Percentiles rank a stretch among this genome's conserved stretches.
These are phyloP conservation scores for Colletotrichum tropicicola DNA, from an alignment of 2,329 filamentous ascomycete species.

Conservation along the genomic window DNA sequence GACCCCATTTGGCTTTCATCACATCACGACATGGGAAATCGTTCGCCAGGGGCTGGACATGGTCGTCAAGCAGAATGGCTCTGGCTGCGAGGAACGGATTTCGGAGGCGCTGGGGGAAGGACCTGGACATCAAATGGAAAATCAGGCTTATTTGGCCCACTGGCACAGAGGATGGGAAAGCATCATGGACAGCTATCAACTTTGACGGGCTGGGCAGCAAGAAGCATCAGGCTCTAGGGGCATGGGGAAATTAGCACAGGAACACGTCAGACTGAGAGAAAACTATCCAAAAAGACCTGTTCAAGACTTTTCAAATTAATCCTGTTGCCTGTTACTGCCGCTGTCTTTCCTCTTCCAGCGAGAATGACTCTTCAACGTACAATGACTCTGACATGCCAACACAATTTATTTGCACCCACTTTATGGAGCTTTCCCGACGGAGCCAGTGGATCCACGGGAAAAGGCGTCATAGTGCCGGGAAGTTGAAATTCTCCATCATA, in stretches of 20 bases:
- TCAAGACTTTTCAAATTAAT: not conserved
- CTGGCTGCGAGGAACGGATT: not conserved
- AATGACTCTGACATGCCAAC: conserved; percentile 21
- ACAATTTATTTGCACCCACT: not conserved
- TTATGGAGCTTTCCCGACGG: conserved; percentile 15
- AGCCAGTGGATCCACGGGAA: conserved; percentile 19
- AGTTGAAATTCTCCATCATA: conserved; percentile 9
- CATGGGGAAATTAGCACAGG: no score
- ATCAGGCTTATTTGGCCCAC: not conserved
- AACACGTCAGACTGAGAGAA: no score
- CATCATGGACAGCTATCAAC: no score
- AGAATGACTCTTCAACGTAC: conserved; percentile 12
- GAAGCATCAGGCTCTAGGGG: no score
- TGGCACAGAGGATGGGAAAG: not conserved
- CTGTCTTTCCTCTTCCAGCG: not conserved
- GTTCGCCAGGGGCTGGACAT: not conserved
- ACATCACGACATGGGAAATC: conserved; percentile 10
- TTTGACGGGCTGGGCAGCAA: no score
- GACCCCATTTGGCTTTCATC: no score
- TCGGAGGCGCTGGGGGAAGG: not conserved
- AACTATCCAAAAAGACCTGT: no score
- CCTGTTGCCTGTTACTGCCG: not conserved
- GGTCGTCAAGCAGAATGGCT: not conserved
- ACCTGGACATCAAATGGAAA: conserved; percentile 2
- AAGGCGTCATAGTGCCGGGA: conserved; percentile 25